These are phyloP conservation scores for Prinsepia uniflora DNA, from an alignment of 306 rosid genomes.

Conservation along the genomic window DNA sequence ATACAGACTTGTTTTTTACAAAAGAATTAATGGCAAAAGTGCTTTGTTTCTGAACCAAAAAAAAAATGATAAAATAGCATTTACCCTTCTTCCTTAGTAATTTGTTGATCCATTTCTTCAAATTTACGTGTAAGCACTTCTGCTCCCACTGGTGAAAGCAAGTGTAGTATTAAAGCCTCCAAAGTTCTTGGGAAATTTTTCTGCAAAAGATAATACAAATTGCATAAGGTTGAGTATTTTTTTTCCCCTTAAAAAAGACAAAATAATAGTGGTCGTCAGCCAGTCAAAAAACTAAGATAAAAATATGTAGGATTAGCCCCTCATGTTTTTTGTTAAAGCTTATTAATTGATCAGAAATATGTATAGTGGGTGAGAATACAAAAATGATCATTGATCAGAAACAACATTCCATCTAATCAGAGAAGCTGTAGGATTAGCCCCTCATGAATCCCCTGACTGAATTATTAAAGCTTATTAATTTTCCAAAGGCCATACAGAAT, in stretches of 20 bases:
- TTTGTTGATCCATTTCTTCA: slow-evolving; percentile 78
- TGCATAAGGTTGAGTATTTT: slow-evolving; percentile 16
- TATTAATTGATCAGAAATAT: too few relatives aligned
- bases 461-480: slow-evolving; percentile 8
- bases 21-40: slow-evolving; percentile 14
- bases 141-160: slow-evolving; percentile 79
- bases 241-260: background rate
- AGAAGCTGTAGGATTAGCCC: slow-evolving; percentile 8
- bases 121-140: slow-evolving; percentile 87
- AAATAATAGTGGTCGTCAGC: background rate
- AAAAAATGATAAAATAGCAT: slow-evolving; percentile 14
- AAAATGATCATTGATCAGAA: slow-evolving; percentile 5
- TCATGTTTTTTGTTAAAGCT: too few relatives aligned
- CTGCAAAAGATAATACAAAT: slow-evolving; percentile 42
- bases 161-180: slow-evolving; percentile 86
- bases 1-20: slow-evolving; percentile 28
- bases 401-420: background rate
- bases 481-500: background rate
- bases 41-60: slow-evolving; percentile 1
- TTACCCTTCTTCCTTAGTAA: slow-evolving; percentile 66
- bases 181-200: slow-evolving; percentile 78
- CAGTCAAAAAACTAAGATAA: background rate
- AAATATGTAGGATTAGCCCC: slow-evolving; percentile 12
- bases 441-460: background rate
- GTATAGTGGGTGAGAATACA: slow-evolving; percentile 1